phyloP scores from a whole-genome alignment of 164 flowering plant species.

The Warburgia ugandensis region DNA sequence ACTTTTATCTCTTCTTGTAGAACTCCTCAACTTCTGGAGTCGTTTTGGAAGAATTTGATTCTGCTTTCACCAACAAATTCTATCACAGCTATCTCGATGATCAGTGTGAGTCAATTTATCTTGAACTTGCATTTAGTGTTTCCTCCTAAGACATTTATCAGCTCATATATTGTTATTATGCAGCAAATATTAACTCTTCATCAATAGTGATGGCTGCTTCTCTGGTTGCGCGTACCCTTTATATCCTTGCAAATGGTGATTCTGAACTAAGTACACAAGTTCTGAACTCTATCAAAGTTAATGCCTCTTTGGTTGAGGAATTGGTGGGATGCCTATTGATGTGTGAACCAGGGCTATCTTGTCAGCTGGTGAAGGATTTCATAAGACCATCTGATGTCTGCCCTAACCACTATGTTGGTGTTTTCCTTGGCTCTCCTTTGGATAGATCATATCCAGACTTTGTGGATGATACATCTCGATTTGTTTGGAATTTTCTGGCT shows the following conservation, averaged over 20 bases:
- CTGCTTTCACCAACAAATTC: constrained; percentile 60
- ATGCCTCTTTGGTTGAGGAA: constrained; percentile 70
- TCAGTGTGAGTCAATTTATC: constrained; percentile 38
- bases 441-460: no score
- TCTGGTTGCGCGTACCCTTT: constrained; percentile 76
- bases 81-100: constrained; percentile 88
- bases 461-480: constrained; percentile 80
- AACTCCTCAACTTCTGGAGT: constrained; percentile 60
- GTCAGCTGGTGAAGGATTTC: constrained; percentile 60
- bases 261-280: constrained; percentile 27
- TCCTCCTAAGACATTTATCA: background rate
- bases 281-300: constrained; percentile 48
- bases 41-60: constrained; percentile 79
- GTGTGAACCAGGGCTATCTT: constrained; percentile 88
- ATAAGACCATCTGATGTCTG: constrained; percentile 50
- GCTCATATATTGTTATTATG: constrained; percentile 10
- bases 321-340: constrained; percentile 64
- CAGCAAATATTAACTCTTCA: constrained; percentile 81
- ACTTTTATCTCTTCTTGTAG: constrained; percentile 9
- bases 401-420: constrained; percentile 91
- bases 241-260: constrained; percentile 55
- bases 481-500: constrained; percentile 85
- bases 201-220: constrained; percentile 76
- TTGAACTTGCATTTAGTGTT: constrained; percentile 1
- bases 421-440: no score